Percentiles rank a stretch among this genome's conserved stretches.
These are phyloP conservation scores for Phytopythium vexans DNA, from an alignment of 352 stramenopile species.

Conservation along the genomic window DNA sequence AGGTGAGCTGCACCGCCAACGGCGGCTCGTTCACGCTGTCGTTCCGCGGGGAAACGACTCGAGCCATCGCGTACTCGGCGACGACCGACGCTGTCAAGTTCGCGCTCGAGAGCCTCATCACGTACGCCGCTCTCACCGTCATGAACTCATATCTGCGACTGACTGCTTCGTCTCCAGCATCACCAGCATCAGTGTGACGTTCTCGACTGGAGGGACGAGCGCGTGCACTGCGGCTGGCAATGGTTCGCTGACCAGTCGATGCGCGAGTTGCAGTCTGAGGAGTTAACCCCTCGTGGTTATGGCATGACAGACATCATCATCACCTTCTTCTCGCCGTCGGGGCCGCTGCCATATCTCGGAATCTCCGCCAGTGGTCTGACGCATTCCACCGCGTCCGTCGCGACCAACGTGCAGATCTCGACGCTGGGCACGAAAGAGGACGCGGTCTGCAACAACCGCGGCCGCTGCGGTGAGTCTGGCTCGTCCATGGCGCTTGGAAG, in stretches of 20 bases:
- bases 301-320: conserved; percentile 24
- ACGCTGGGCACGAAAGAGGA: conserved; percentile 61
- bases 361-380: conserved; percentile 33
- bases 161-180: conserved; percentile 29
- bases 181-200: conserved; percentile 40
- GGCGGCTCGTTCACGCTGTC: conserved; percentile 74
- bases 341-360: conserved; percentile 48
- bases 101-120: conserved; percentile 52
- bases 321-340: conserved; percentile 66
- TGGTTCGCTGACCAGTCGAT: conserved; percentile 13
- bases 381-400: conserved; percentile 26
- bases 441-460: conserved; percentile 72
- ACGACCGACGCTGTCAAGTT: conserved; percentile 20
- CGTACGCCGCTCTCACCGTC: conserved; percentile 19
- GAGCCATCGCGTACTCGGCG: conserved; percentile 26
- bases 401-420: conserved; percentile 19
- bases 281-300: neutral
- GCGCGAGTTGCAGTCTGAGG: neutral
- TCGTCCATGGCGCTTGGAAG: neutral
- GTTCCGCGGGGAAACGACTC: conserved; percentile 72
- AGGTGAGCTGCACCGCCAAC: conserved; percentile 55
- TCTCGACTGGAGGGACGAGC: conserved; percentile 18
- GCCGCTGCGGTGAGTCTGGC: conserved; percentile 46
- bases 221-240: conserved; percentile 44
- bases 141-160: neutral